Base-by-base conservation (phyloP, 768 basidiomycete genomes). In the Cystobasidium ongulense region DNA sequence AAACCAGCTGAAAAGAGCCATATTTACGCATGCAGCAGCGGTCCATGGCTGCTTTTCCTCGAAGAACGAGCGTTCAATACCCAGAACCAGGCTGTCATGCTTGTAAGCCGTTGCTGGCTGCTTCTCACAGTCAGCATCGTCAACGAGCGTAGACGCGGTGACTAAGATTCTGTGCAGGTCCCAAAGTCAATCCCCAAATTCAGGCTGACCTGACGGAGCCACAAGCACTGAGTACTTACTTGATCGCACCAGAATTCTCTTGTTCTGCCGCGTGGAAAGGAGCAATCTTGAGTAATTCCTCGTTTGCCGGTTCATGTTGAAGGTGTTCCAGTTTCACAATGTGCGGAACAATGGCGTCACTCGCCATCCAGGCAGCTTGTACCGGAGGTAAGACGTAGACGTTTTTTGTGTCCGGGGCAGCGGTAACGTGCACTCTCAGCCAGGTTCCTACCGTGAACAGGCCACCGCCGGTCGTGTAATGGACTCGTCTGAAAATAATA, bases 401-500 rank as follows among this genome's bases (percentile, higher is more conserved):
- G 33, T 59, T 27, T 21, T 59, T 27, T 10, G 15, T 27, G 33
- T 5, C 29, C 4, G 25, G 25, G 33, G 25, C 57, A 3, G 11
- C 4, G 29, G 4, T 59, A 4, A 29, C 25, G 2, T 59, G 11
- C 29, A 35, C 57, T 21, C 57, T 59, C 5, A 29, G 17, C 57
- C 57, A 59, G 2, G 57, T 59, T 17, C 25, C 25, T 21, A 59
- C 33, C 23, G 13, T 35, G 29, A 59, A 35, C 13, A 59, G 33
- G 15, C 57, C 57, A 59, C 29, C 57, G 21, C 57, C 25, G 21
- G 57, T 29, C 5, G 11, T 59, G 29, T 59, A 35, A 2, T 29
- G 57, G 27, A 59, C 33, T 59, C 57, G 5, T 59, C 57, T 59
- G 57, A 59, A 59, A 27, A 59, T 59, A 8, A 59, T 59, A 15